These are phyloP conservation scores for Arbutus unedo DNA, from an alignment of 148 eudicot species.

Conservation along the genomic window DNA sequence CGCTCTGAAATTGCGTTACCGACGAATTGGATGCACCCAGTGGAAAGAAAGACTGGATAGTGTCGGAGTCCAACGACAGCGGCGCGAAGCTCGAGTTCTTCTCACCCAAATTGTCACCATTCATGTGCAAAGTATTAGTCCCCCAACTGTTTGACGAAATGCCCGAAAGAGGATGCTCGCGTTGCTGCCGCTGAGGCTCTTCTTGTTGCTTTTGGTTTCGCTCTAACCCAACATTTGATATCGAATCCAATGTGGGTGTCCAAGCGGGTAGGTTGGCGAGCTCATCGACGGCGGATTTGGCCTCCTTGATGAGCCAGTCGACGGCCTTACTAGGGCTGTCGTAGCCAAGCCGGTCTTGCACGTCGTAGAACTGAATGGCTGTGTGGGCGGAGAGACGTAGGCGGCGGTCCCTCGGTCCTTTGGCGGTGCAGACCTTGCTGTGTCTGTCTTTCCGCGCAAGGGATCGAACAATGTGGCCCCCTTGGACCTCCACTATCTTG, in stretches of 20 bases:
- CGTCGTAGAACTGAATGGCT: slow-evolving; percentile 86
- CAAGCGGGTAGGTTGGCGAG: slow-evolving; percentile 78
- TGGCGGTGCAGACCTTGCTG: slow-evolving; percentile 86
- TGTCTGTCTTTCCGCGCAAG: slow-evolving; percentile 82
- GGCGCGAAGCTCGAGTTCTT: slow-evolving; percentile 49
- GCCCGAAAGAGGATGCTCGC: not conserved
- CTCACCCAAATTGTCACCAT: slow-evolving; percentile 13
- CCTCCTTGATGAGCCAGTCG: slow-evolving; percentile 87
- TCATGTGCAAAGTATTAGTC: not conserved
- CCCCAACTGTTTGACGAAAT: not conserved
- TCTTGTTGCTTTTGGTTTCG: slow-evolving; percentile 10
- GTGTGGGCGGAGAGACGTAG: slow-evolving; percentile 81
- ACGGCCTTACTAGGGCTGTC: slow-evolving; percentile 88
- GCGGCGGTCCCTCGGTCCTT: slow-evolving; percentile 81
- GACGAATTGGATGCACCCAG: slow-evolving; percentile 45
- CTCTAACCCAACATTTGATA: not conserved
- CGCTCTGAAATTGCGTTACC: slow-evolving; percentile 43
- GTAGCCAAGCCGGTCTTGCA: slow-evolving; percentile 78
- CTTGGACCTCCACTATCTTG: slow-evolving; percentile 82
- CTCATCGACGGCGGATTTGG: slow-evolving; percentile 72
- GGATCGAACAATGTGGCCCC: slow-evolving; percentile 86
- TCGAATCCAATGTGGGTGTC: slow-evolving; percentile 42
- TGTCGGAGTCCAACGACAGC: slow-evolving; percentile 71
- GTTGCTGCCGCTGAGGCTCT: not conserved
- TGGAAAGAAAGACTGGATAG: slow-evolving; percentile 78